Percentiles rank a stretch among this genome's conserved stretches.
These are phyloP conservation scores for Penicillium robsamsonii DNA, from an alignment of 495 filamentous ascomycete genomes.

Conservation along the genomic window DNA sequence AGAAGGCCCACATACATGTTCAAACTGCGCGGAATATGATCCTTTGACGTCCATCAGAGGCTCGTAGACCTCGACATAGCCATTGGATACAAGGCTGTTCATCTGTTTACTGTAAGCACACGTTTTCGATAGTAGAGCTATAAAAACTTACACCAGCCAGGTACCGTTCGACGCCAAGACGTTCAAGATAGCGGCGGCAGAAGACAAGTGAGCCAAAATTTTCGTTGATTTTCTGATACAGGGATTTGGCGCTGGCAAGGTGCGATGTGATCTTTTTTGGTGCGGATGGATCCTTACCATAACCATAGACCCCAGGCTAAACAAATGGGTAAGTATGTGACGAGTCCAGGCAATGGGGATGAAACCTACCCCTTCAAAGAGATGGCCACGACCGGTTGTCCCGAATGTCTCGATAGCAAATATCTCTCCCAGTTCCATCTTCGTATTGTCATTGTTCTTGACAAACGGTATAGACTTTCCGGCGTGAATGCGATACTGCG, in stretches of 20 bases:
- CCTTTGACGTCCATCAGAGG: conserved; percentile 56
- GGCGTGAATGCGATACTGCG: conserved; percentile 58
- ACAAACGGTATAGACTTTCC: conserved; percentile 62
- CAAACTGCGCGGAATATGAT: conserved; percentile 60
- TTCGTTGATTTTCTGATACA: conserved; percentile 59
- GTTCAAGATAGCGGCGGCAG: conserved; percentile 61
- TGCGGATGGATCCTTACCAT: conserved; percentile 52
- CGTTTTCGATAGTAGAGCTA: background rate
- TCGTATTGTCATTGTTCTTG: conserved; percentile 55
- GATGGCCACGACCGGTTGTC: conserved; percentile 53
- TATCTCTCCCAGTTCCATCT: conserved; percentile 66
- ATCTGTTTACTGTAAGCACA: conserved; percentile 32
- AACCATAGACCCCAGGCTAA: conserved; percentile 42
- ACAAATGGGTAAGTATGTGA: conserved; percentile 12
- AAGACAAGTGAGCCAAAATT: conserved; percentile 65
- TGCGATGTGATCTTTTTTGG: conserved; percentile 47
- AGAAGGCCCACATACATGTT: conserved; percentile 48
- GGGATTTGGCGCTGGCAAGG: conserved; percentile 55
- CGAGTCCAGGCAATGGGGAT: background rate
- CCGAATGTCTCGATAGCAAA: conserved; percentile 69
- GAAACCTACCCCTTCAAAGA: conserved; percentile 42
- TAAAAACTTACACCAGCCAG: conserved; percentile 51
- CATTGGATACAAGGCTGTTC: conserved; percentile 51
- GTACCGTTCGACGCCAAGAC: conserved; percentile 60
- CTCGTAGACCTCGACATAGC: conserved; percentile 52